Percentiles rank a stretch among this genome's conserved stretches.
Conservation (phyloP, 805 yeast genomes). For the Metschnikowia drakensbergensis region DNA sequence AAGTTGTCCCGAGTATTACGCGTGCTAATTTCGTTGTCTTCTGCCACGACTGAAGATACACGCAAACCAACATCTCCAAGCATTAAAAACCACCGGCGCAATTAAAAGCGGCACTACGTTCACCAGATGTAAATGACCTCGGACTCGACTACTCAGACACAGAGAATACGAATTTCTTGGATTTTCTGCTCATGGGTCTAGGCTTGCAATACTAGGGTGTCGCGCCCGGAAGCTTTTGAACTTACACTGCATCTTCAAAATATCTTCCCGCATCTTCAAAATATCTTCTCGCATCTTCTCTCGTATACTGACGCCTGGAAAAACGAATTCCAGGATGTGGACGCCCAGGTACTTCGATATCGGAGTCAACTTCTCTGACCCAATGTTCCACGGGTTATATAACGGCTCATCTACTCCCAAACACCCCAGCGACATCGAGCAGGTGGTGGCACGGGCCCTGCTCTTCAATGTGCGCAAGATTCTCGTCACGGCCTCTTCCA, state of each 20-base stretch:
- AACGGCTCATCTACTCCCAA: constrained; percentile 51
- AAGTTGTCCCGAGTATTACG: too few species aligned
- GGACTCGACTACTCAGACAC: too few species aligned
- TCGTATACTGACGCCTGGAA: neutral
- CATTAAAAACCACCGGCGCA: too few species aligned
- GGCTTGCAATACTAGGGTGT: too few species aligned
- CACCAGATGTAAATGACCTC: too few species aligned
- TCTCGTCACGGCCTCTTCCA: constrained; percentile 80
- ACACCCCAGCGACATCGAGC: constrained; percentile 64
- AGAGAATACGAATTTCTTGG: too few species aligned
- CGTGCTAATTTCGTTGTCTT: too few species aligned
- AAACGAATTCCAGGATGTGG: constrained; percentile 20
- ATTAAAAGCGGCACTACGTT: too few species aligned
- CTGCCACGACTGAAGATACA: too few species aligned
- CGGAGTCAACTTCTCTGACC: constrained; percentile 78
- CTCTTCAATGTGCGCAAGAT: constrained; percentile 61
- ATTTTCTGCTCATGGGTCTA: too few species aligned
- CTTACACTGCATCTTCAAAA: neutral
- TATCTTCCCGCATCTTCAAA: neutral
- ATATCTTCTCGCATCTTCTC: neutral
- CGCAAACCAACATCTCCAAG: too few species aligned
- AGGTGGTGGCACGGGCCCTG: constrained; percentile 65
- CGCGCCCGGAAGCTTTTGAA: neutral
- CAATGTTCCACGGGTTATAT: constrained; percentile 81
- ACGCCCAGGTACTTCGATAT: constrained; percentile 44